phyloP scores from a whole-genome alignment of 202 grass and related monocot species.

The Zoysia matrella region DNA sequence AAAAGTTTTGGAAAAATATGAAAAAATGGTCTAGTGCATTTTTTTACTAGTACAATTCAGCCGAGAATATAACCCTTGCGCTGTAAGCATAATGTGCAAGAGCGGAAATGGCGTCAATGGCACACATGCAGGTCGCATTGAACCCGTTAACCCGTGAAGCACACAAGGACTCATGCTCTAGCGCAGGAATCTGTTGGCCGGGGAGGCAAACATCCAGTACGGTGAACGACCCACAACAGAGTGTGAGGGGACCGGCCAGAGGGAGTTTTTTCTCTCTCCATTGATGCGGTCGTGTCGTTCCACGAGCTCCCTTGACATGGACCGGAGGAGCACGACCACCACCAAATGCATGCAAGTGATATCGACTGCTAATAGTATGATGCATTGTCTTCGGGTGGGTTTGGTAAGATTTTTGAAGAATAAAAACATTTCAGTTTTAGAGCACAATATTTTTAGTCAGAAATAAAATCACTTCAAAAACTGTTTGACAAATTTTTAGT shows the following conservation, averaged over 20 bases:
- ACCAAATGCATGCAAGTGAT: neutral
- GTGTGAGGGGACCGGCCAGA: neutral
- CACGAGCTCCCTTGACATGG: neutral
- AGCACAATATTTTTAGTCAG: too few species aligned
- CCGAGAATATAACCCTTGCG: neutral
- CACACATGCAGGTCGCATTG: neutral
- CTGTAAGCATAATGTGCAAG: conserved; percentile 3
- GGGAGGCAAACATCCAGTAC: conserved; percentile 9
- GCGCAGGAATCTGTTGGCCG: conserved; percentile 21
- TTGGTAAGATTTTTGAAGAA: too few species aligned
- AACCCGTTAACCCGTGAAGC: neutral
- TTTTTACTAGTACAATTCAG: neutral
- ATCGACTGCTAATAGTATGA: neutral
- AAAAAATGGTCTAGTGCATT: neutral
- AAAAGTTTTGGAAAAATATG: neutral
- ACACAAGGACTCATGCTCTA: neutral
- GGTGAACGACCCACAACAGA: conserved; percentile 12
- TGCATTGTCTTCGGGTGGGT: too few species aligned
- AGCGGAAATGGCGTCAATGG: neutral
- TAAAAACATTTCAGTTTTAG: too few species aligned
- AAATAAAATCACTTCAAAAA: too few species aligned
- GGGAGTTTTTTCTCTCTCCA: neutral
- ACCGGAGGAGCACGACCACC: neutral
- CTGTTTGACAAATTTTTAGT: too few species aligned
- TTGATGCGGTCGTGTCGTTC: conserved; percentile 10